A percentile compares a stretch with the other conserved stretches of the same genome.
These are phyloP conservation scores for Gardenia jasminoides DNA, from an alignment of 257 asterid genomes.

Conservation along the genomic window DNA sequence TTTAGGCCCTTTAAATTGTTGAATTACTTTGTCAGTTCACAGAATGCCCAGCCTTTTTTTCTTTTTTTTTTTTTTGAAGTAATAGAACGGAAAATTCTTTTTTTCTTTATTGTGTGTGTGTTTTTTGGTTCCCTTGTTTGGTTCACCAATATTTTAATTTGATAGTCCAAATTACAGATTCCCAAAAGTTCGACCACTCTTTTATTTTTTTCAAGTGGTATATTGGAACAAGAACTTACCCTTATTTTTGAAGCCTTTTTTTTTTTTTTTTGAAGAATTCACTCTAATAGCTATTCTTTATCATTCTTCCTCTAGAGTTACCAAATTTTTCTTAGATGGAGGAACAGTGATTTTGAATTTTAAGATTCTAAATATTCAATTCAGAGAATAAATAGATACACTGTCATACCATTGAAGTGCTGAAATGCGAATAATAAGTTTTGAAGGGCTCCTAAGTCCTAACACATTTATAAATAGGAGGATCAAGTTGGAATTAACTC, in stretches of 20 bases:
- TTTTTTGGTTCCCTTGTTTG: no score
- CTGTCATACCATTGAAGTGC: neutral
- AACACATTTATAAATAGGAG: neutral
- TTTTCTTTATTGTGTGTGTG: no score
- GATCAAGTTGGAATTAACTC: neutral
- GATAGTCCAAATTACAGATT: neutral
- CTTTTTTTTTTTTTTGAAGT: no score
- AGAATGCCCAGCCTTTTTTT: neutral
- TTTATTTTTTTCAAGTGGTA: no score
- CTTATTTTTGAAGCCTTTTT: no score
- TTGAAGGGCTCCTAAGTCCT: neutral
- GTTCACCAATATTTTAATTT: no score
- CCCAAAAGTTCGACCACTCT: neutral
- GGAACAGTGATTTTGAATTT: neutral
- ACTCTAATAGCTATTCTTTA: neutral
- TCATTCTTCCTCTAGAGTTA: no score
- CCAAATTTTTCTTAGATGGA: neutral
- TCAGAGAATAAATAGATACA: neutral
- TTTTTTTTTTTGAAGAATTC: no score
- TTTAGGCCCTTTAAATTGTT: neutral
- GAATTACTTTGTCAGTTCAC: neutral
- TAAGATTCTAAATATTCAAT: no score
- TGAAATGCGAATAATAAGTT: neutral
- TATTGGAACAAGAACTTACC: no score
- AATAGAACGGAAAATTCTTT: neutral